phyloP scores from a whole-genome alignment of 129 eudicot genomes.

The Flaveria linearis region DNA sequence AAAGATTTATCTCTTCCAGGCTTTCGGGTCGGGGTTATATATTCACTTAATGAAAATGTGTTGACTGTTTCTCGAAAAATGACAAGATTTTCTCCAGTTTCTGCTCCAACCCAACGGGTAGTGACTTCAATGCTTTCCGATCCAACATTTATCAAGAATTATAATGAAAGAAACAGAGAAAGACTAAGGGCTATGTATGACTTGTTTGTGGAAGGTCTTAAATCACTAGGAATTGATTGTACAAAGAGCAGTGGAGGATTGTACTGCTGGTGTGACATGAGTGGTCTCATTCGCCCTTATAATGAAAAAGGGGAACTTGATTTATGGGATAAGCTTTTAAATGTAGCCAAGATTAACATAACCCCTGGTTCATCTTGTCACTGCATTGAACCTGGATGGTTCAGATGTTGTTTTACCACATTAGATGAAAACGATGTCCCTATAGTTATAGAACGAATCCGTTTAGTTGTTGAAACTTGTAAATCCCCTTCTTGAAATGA shows the following conservation, averaged over 20 bases:
- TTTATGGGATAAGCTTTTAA: constrained; percentile 81
- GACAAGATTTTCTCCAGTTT: constrained; percentile 79
- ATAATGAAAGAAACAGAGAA: constrained; percentile 43
- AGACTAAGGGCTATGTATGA: constrained; percentile 49
- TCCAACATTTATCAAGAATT: constrained; percentile 44
- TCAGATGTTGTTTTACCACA: constrained; percentile 84
- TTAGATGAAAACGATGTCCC: constrained; percentile 60
- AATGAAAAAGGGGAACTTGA: constrained; percentile 93
- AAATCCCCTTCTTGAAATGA: constrained; percentile 42
- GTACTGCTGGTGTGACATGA: constrained; percentile 93
- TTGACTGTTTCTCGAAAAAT: constrained; percentile 68
- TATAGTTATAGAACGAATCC: constrained; percentile 67
- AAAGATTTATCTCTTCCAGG: constrained; percentile 82
- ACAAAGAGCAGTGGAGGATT: constrained; percentile 77
- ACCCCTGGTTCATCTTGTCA: constrained; percentile 98
- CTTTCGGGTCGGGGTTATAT: constrained; percentile 78
- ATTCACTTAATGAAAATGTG: constrained; percentile 71
- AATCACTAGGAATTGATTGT: constrained; percentile 66
- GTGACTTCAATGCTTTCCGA: constrained; percentile 77
- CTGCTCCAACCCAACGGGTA: constrained; percentile 86
- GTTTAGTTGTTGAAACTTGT: constrained; percentile 61
- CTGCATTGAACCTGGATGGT: constrained; percentile 99
- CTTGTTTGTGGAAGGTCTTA: constrained; percentile 68
- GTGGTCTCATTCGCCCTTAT: constrained; percentile 65
- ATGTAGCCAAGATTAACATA: constrained; percentile 66